Base-by-base conservation (phyloP, 495 filamentous ascomycete genomes). In the Penicillium paxilli region DNA sequence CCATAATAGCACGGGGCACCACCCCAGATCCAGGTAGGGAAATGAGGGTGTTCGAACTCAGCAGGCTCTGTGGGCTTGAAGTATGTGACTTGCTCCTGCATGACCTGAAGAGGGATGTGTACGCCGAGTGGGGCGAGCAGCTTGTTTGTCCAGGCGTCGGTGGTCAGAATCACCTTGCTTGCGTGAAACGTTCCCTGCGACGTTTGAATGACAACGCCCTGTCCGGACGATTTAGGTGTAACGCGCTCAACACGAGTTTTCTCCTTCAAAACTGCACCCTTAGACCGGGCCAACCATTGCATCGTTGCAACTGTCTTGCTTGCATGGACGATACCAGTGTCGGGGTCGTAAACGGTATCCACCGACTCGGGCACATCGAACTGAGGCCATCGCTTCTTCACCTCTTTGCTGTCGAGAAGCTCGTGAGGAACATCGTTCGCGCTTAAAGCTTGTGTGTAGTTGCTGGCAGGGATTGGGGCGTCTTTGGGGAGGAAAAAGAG, bases 61-160 rank as follows among this genome's bases (percentile, higher is more conserved):
- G 49, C 26, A 6, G 51, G 12, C 8, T 68, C 51, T 4, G 55
- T 54, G 11, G 63, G 65, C 21, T 66, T 68, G 51, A 64, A 68
- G 45, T 68, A 68, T 44, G 65, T 68, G 11, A 66, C 58, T 46
- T 68, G 65, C 30, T 68, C 65, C 16, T 68, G 65, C 65, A 68
- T 68, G n/a, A 66, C 48, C 2, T 56, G 51, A 5, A 68, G 42
- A 5, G 65, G 63, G 17, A 68, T 68, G 21, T 68, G 60, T 9
- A 55, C 46, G 11, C 52, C 57, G 2, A 68, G 52, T 6, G 63
- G 65, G 1, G 48, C 55, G 19, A 68, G 60, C 9, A 68, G 56
- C 35, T 66, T 62, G 30, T 68, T 66, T 24, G 57, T 64, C 65
- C 63, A 68, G 7, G 63, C 65, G 35, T 68, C 65, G 0, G 65